Evolutionary conservation across 352 stramenopile species (phyloP).

Genomic region (Phytopythium kandeliae): DNA sequence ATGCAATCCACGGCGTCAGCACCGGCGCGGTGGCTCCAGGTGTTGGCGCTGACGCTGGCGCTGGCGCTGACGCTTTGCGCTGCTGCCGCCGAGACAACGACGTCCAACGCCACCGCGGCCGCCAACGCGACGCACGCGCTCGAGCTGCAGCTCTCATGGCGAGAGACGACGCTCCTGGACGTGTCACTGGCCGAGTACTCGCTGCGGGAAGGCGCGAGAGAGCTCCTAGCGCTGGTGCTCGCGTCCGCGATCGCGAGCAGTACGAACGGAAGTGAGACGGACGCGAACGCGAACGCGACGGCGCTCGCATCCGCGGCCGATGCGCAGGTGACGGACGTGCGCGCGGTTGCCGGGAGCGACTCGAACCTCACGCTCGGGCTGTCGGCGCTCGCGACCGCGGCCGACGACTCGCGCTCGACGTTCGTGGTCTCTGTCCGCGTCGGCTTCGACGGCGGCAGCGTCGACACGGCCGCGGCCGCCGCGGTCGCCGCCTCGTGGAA

Average conservation of each 20-base stretch:
- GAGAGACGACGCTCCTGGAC: conserved; percentile 1
- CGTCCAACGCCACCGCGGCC: background rate
- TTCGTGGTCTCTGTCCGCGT: conserved; percentile 3
- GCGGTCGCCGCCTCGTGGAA: background rate
- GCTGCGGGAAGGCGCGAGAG: conserved; percentile 3
- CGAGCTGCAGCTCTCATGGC: background rate
- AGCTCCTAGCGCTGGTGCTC: background rate
- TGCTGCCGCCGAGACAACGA: background rate
- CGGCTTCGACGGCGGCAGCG: background rate
- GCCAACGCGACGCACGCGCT: background rate
- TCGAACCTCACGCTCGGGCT: background rate
- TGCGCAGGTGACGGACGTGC: background rate
- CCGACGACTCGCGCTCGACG: background rate
- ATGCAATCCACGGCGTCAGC: no score
- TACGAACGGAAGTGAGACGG: no score
- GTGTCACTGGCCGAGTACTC: conserved; percentile 5
- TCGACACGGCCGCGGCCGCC: background rate
- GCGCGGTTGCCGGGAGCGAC: background rate
- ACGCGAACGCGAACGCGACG: background rate
- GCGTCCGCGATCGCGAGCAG: no score
- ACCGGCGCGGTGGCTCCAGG: no score
- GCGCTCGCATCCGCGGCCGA: background rate
- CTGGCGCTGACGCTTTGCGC: background rate
- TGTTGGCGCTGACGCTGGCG: no score
- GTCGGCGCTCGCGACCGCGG: background rate